These are phyloP conservation scores for Myxozyma geophila DNA, from an alignment of 805 yeast genomes.

Conservation along the genomic window DNA sequence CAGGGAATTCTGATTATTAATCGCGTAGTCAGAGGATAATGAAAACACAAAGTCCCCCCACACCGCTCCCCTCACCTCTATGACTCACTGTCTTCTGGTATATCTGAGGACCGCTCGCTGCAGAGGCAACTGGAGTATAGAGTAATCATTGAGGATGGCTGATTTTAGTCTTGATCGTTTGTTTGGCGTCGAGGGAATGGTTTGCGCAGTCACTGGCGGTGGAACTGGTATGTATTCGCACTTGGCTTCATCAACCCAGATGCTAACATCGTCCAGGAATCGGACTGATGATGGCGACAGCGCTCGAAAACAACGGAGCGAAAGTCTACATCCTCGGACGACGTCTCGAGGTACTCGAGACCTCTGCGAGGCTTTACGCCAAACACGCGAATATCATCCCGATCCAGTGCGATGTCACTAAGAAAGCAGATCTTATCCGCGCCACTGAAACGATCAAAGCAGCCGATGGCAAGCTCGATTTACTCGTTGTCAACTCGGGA, in stretches of 20 bases:
- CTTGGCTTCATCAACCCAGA: background rate
- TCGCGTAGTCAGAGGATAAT: too few species aligned
- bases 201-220: constrained; percentile 75
- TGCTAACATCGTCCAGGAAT: constrained; percentile 23
- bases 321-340: constrained; percentile 39
- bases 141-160: constrained; percentile 15
- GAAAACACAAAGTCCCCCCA: too few species aligned
- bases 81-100: too few species aligned
- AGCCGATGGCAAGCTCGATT: constrained; percentile 30
- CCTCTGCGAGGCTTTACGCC: constrained; percentile 31
- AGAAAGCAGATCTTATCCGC: constrained; percentile 25
- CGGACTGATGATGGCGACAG: constrained; percentile 36
- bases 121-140: background rate
- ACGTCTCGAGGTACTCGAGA: constrained; percentile 32
- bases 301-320: constrained; percentile 38
- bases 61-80: too few species aligned
- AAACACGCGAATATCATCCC: constrained; percentile 34
- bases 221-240: constrained; percentile 53
- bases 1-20: too few species aligned
- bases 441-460: constrained; percentile 32
- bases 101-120: too few species aligned
- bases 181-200: constrained; percentile 70
- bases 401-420: constrained; percentile 34
- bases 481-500: constrained; percentile 36
- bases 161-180: constrained; percentile 44